Evolutionary conservation across 1,139 yeast genomes (phyloP), one percentile per base, ranked within the genome.

Genomic region (Sugiyamaella japonica): DNA sequence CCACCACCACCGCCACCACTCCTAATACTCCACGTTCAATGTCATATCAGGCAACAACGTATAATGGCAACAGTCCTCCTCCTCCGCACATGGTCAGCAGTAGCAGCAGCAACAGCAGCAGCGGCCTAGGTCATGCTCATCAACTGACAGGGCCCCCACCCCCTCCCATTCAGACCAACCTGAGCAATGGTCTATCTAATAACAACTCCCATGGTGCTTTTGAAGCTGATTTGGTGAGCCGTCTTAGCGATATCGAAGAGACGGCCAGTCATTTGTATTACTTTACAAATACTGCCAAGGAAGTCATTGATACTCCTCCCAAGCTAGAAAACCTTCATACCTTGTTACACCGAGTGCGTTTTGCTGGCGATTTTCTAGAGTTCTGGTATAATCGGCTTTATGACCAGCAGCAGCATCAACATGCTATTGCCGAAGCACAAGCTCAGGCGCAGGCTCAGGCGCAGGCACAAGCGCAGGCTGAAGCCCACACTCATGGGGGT

Each of bases 241-340:
- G 59, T 15, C 43, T 62, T 20, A 51, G 55, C 15, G 65, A 62
- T 16, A 40, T 60, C 36, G 59, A 57, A 50, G 64, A 62, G 29
- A 63, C 65, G 2, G 61, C 65, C 13, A 50, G 58, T 12, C 61
- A 62, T 32, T 46, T 63, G 47, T 63, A 61, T 48, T 56, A 62
- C 48, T 59, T 63, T 48, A 44, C 55, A 15, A 37, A 39, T 7
- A 41, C 59, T 25, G 61, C 60, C 20, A 58, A 55, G 32, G 43
- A 48, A 40, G 40, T 50, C 12, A 32, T 52, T 20, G 61, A 56
- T 16, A 20, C 50, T 3, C 59, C 59, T 10, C 61, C 59, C 15
- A 56, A 52, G 28, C 50, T 61, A 17, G 63, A 61, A 16, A 53
- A 54, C 38, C 47, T 61, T 49, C 61, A 57, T 43, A 57, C 59